These are phyloP conservation scores for Aureobasidium sp. DNA, from an alignment of 2,329 filamentous ascomycete genomes.

Conservation along the genomic window DNA sequence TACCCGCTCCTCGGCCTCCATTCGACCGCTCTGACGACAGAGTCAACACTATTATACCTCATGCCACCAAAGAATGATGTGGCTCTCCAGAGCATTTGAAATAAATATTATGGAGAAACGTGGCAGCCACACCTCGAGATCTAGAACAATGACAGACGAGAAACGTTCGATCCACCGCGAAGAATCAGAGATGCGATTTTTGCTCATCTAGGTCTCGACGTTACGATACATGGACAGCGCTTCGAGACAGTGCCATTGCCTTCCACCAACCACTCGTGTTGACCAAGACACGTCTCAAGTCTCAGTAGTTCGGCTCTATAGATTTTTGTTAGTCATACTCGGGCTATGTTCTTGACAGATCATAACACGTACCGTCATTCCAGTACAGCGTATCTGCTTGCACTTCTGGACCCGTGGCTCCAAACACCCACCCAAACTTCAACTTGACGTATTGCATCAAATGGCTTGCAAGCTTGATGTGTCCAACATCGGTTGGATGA, in stretches of 20 bases:
- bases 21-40: not conserved
- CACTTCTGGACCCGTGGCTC: conserved; percentile 48
- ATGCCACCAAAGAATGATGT: too few species aligned
- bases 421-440: conserved; percentile 49
- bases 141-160: too few species aligned
- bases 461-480: conserved; percentile 54
- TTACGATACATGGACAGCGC: not conserved
- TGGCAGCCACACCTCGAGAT: too few species aligned
- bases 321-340: not conserved
- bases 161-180: not conserved
- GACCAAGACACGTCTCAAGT: not conserved
- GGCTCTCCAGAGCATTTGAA: too few species aligned
- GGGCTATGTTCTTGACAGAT: too few species aligned
- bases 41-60: too few species aligned
- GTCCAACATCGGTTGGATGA: conserved; percentile 54
- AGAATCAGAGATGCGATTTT: not conserved
- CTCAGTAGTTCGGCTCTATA: not conserved
- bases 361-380: conserved; percentile 7
- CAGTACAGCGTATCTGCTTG: conserved; percentile 20
- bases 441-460: conserved; percentile 50
- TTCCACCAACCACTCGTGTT: not conserved
- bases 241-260: not conserved
- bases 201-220: too few species aligned
- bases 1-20: not conserved
- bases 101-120: too few species aligned